These are phyloP conservation scores for Podila epigama DNA, from an alignment of 192 early-diverging fungal genomes.

Conservation along the genomic window DNA sequence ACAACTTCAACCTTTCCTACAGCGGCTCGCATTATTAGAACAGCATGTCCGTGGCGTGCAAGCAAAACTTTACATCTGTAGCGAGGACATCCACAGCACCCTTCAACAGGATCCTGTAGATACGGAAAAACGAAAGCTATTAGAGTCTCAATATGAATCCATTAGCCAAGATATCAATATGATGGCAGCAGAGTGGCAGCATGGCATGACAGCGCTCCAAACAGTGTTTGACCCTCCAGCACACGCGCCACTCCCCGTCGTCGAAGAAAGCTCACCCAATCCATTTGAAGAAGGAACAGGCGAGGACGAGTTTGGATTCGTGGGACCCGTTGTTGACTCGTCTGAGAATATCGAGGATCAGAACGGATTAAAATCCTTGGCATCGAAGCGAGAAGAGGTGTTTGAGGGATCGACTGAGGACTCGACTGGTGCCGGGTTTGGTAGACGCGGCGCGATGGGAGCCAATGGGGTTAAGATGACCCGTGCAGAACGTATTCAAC, in stretches of 20 bases:
- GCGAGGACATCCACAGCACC: slow-evolving; percentile 58
- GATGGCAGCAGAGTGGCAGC: slow-evolving; percentile 61
- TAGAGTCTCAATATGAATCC: slow-evolving; percentile 57
- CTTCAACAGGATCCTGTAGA: slow-evolving; percentile 17
- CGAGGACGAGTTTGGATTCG: slow-evolving; percentile 1
- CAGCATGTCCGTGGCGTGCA: slow-evolving; percentile 63
- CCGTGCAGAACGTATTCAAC: slow-evolving; percentile 57
- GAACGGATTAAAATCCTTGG: slow-evolving; percentile 17
- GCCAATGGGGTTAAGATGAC: slow-evolving; percentile 41
- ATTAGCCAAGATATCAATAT: slow-evolving; percentile 55
- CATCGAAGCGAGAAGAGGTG: slow-evolving; percentile 52
- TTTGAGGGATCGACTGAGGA: slow-evolving; percentile 58
- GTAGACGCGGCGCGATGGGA: slow-evolving; percentile 3
- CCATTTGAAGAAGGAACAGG: slow-evolving; percentile 1
- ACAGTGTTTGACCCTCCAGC: slow-evolving; percentile 42
- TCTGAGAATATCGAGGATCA: slow-evolving; percentile 34
- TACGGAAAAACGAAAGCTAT: slow-evolving; percentile 20
- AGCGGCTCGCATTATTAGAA: slow-evolving; percentile 54
- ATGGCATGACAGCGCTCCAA: slow-evolving; percentile 53
- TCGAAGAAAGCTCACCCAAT: background rate
- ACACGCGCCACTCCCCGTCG: background rate
- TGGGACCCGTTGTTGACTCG: slow-evolving; percentile 24
- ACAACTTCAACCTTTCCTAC: slow-evolving; percentile 49
- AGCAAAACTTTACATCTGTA: slow-evolving; percentile 64
- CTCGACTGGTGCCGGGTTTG: background rate